Evolutionary conservation across 2,329 filamentous ascomycete species (phyloP).

Genomic region (Pseudogymnoascus sp.): DNA sequence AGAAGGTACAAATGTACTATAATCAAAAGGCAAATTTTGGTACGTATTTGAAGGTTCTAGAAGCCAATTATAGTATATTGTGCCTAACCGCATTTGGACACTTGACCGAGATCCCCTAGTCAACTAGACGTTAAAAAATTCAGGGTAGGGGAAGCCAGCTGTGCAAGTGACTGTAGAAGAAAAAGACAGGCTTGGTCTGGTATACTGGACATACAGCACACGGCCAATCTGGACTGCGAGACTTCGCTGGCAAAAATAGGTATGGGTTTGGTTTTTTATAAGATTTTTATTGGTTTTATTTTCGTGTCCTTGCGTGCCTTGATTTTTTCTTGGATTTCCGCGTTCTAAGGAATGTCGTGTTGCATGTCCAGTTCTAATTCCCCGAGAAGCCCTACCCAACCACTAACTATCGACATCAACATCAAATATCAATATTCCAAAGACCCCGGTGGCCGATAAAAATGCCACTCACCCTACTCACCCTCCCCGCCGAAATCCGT

Average conservation of each 20-base stretch:
- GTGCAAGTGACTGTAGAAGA: no score
- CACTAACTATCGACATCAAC: not conserved
- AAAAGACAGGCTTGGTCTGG: no score
- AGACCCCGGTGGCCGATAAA: not conserved
- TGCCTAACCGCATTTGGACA: not conserved
- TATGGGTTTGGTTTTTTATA: no score
- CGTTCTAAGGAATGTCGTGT: not conserved
- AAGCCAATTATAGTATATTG: not conserved
- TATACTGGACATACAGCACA: no score
- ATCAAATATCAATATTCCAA: not conserved
- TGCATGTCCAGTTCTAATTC: not conserved
- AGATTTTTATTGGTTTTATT: no score
- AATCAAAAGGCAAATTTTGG: no score
- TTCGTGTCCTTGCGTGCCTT: no score
- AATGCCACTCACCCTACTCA: conserved; percentile 5
- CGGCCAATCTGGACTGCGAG: no score
- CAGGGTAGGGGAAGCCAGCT: not conserved
- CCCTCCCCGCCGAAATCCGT: conserved; percentile 12
- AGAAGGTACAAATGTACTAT: no score
- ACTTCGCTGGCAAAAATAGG: no score
- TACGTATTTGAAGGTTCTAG: no score
- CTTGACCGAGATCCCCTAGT: not conserved
- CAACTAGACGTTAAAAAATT: not conserved
- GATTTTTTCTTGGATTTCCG: no score
- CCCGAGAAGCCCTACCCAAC: not conserved